Evolutionary conservation across 2,329 filamentous ascomycete species (phyloP).

Genomic region (Hypoxylon sp.): DNA sequence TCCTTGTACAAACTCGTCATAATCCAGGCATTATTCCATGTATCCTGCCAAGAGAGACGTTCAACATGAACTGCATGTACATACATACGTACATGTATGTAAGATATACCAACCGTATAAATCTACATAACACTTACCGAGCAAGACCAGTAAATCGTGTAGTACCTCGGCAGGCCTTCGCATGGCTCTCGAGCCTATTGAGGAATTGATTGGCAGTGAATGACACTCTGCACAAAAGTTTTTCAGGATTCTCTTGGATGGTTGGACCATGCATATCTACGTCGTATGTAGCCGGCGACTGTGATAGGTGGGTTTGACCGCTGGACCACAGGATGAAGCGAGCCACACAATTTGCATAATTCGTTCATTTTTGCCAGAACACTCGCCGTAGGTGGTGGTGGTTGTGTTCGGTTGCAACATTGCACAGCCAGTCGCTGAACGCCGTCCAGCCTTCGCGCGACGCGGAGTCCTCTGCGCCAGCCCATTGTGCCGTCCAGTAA

Average conservation of each 20-base stretch:
- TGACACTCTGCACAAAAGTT: conserved; percentile 43
- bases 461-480: conserved; percentile 45
- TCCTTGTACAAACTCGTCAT: conserved; percentile 31
- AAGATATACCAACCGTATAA: conserved; percentile 32
- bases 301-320: conserved; percentile 52
- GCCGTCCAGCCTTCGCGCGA: conserved; percentile 49
- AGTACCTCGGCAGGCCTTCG: conserved; percentile 35
- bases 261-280: conserved; percentile 45
- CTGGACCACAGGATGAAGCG: conserved; percentile 48
- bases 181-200: conserved; percentile 27
- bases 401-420: conserved; percentile 53
- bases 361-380: conserved; percentile 44
- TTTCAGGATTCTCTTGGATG: conserved; percentile 43
- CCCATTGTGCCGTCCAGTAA: conserved; percentile 47
- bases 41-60: conserved; percentile 10
- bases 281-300: conserved; percentile 43
- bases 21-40: conserved; percentile 25
- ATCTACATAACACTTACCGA: conserved; percentile 25
- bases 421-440: conserved; percentile 53
- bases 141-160: conserved; percentile 33
- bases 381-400: conserved; percentile 38
- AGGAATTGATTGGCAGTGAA: conserved; percentile 44
- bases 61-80: conserved; percentile 16
- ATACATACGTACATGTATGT: conserved; percentile 15
- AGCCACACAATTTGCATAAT: conserved; percentile 54